These are phyloP conservation scores for Favolaschia claudopus DNA, from an alignment of 768 basidiomycete species.

Conservation along the genomic window DNA sequence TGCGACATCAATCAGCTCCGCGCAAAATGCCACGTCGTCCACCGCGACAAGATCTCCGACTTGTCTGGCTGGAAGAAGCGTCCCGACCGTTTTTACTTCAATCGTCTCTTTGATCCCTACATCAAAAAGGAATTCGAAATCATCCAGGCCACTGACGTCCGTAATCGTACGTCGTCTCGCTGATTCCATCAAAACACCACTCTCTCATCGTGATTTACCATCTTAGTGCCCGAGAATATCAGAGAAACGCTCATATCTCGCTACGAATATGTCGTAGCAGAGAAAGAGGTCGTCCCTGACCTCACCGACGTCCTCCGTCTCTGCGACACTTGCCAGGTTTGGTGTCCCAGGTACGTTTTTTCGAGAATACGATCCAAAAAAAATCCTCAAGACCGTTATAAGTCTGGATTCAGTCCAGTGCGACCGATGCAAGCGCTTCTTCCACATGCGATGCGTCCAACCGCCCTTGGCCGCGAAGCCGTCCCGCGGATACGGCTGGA, in stretches of 20 bases:
- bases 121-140: conserved; percentile 99
- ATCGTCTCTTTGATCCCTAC: conserved; percentile 94
- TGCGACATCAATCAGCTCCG: conserved; percentile 95
- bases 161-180: conserved; percentile 73
- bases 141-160: conserved; percentile 83
- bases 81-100: conserved; percentile 96
- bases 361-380: neutral
- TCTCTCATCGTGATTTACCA: conserved; percentile 29
- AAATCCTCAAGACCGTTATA: conserved; percentile 28
- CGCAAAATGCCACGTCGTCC: conserved; percentile 91
- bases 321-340: conserved; percentile 85
- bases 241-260: conserved; percentile 76
- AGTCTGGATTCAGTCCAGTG: conserved; percentile 89
- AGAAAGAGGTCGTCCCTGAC: conserved; percentile 92
- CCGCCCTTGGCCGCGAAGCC: conserved; percentile 92
- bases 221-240: conserved; percentile 81
- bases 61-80: conserved; percentile 92
- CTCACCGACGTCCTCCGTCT: conserved; percentile 86
- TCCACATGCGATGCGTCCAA: conserved; percentile 94
- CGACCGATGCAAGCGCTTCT: conserved; percentile 90
- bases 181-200: conserved; percentile 31
- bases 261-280: conserved; percentile 95
- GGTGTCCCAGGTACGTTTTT: conserved; percentile 83
- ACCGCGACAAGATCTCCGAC: conserved; percentile 95
- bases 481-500: conserved; percentile 96